Base-by-base conservation (phyloP, 495 filamentous ascomycete species). In the Hypoxylon lenormandii region DNA sequence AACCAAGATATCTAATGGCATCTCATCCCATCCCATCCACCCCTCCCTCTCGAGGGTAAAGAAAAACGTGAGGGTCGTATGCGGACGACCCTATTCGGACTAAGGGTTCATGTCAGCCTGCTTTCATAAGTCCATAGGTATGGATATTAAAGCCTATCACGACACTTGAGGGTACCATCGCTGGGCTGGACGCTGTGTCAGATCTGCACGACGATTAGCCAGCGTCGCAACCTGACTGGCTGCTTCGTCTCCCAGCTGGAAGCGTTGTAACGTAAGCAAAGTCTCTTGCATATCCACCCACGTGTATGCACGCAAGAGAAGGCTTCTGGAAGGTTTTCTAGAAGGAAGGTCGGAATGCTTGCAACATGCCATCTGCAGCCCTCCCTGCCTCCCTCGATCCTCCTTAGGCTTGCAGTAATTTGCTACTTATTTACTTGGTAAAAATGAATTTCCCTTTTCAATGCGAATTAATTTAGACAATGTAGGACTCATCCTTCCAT, bases 231-330 rank as follows among this genome's bases (percentile, higher is more conserved):
- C 2, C 46, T 58, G 57, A 71, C 51, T 71, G 62, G 68, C 53
- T 55, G 15, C 21, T 58, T 59, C 47, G 47, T 61, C 43, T 56
- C 46, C 6, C 38, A 70, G 60, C 66, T 60, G 38, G 15, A n/a
- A 70, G 48, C 46, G 45, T 12, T 70, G 64, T 50, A 51, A 60
- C 67, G 61, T 66, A 37, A 70, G 67, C 56, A 59, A 42, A 64
- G 36, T 40, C 51, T 66, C 40, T 37, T 65, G 60, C 60, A 65
- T 49, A 61, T 65, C 22, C 55, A n/a, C 49, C 68, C 68, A 71
- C 68, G 68, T 71, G 68, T 71, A 63, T 66, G 53, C 46, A 66
- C 22, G 68, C 47, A 40, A 55, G 51, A 71, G 62, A 71, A 66
- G 47, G 26, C 52, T 66, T 71, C 68, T 63, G 0, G 68, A 71